Evolutionary conservation across 2,329 filamentous ascomycete species (phyloP).

Genomic region (Cadophora malorum): DNA sequence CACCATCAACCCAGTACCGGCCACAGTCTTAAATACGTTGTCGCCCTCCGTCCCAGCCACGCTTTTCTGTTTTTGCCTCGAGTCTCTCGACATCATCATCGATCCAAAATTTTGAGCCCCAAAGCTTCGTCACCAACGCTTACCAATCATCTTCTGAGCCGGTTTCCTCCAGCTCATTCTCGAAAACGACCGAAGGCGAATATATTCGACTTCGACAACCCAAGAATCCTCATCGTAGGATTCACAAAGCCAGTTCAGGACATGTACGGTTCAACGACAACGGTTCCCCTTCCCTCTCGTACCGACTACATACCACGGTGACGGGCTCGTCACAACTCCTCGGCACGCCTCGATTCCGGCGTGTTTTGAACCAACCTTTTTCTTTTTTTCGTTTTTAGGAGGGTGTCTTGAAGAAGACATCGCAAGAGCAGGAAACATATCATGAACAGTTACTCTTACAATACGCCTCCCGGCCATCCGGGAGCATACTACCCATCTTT

Average conservation of each 20-base stretch:
- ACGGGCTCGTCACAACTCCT: slow-evolving; percentile 45
- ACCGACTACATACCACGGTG: slow-evolving; percentile 48
- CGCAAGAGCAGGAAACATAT: slow-evolving; percentile 43
- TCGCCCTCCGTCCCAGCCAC: slow-evolving; percentile 32
- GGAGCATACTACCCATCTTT: slow-evolving; percentile 43
- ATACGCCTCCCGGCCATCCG: slow-evolving; percentile 41
- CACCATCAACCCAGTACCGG: slow-evolving; percentile 10
- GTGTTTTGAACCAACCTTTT: slow-evolving; percentile 34
- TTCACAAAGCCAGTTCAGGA: slow-evolving; percentile 43
- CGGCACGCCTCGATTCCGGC: slow-evolving; percentile 39
- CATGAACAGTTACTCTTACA: slow-evolving; percentile 44
- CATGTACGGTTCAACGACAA: slow-evolving; percentile 47
- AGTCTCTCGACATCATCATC: slow-evolving; percentile 31
- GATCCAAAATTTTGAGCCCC: slow-evolving; percentile 31
- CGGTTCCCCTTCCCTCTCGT: slow-evolving; percentile 46
- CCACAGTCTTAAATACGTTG: slow-evolving; percentile 29
- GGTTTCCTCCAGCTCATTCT: slow-evolving; percentile 41
- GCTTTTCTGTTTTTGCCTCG: slow-evolving; percentile 24
- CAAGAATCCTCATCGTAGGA: slow-evolving; percentile 38
- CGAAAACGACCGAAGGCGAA: slow-evolving; percentile 40
- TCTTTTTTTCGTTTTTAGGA: slow-evolving; percentile 34
- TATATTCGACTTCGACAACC: slow-evolving; percentile 38
- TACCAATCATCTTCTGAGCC: slow-evolving; percentile 36
- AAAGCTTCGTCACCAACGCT: slow-evolving; percentile 30
- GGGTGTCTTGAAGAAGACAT: slow-evolving; percentile 38